Evolutionary conservation across 1,284 basidiomycete genomes (phyloP), one percentile per base, ranked within the genome.

Genomic region (Naganishia sp.): DNA sequence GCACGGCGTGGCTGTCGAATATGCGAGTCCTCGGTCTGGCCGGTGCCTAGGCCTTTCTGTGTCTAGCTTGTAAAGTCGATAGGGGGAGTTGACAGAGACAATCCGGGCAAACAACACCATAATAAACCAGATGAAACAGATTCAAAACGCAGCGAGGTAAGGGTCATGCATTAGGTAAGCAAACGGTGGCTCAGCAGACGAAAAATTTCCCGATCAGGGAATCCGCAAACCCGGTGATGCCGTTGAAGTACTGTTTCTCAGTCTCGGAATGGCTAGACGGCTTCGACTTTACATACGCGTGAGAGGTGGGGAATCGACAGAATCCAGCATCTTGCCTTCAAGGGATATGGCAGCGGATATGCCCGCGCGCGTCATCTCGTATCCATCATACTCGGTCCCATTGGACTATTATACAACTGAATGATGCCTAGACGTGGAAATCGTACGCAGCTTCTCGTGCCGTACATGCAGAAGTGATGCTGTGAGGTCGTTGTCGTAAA

Each of bases 381-480:
- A 46, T 15, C 17, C 18, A 15, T 46, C 15, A 46, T 23, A n/a
- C 11, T 46, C 7, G 45, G 23, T 23, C 18, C 9, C 2, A 49
- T 7, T 23, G n/a, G 18, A 32, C 45, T 35, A 60, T 23, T 60
- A 49, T 60, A 60, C 57, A 60, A 60, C 57, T 60, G 56, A 31
- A 47, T 17, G 25, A 49, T 49, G 47, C 47, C 47, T 49, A 21
- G 47, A 25, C 6, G 21, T 23, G 18, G n/a, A 13, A 25, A 23
- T 32, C 49, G 50, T 52, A 32, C 13, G 31, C 25, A 31, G 28
- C 15, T 31, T 23, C 13, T 17, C 9, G 50, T 32, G 11, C 50
- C 50, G 50, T 52, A 52, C 28, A 31, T 32, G 28, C 28, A 18
- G 25, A 31, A 25, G 18, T 35, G 28, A 15, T 32, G 50, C 31